Conservation (phyloP, 176 grass and related monocot genomes). For the Oryza longistaminata region DNA sequence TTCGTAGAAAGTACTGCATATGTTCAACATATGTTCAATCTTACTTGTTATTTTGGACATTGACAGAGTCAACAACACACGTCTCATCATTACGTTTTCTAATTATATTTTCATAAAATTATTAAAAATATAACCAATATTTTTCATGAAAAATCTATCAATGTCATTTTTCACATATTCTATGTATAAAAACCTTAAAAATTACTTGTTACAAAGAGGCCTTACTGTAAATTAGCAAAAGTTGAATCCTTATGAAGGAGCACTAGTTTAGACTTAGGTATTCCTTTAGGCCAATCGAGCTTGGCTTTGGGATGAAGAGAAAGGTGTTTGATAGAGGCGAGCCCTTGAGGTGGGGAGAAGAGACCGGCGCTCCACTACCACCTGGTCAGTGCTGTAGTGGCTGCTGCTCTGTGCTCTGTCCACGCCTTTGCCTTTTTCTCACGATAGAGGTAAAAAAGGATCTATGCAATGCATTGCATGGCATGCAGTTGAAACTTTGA, state of each 20-base stretch:
- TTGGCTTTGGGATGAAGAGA: conserved; percentile 46
- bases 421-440: conserved; percentile 51
- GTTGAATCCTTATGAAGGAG: too few relatives aligned
- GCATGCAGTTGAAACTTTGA: conserved; percentile 59
- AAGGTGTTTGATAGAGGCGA: conserved; percentile 46
- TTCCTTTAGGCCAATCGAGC: conserved; percentile 30
- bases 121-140: too few relatives aligned
- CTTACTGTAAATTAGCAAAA: background rate
- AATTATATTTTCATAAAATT: too few relatives aligned
- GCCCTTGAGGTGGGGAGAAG: conserved; percentile 42
- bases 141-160: too few relatives aligned
- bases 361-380: conserved; percentile 42
- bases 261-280: background rate
- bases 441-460: conserved; percentile 51
- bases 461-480: background rate
- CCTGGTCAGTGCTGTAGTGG: conserved; percentile 48
- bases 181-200: too few relatives aligned
- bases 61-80: too few relatives aligned
- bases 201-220: too few relatives aligned
- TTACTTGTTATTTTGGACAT: too few relatives aligned
- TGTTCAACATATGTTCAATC: too few relatives aligned
- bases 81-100: too few relatives aligned
- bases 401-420: conserved; percentile 19
- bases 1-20: background rate
- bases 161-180: too few relatives aligned